Percentiles rank a stretch among this genome's conserved stretches.
Conservation (phyloP, 805 yeast species). For the Yarrowia hollandica region DNA sequence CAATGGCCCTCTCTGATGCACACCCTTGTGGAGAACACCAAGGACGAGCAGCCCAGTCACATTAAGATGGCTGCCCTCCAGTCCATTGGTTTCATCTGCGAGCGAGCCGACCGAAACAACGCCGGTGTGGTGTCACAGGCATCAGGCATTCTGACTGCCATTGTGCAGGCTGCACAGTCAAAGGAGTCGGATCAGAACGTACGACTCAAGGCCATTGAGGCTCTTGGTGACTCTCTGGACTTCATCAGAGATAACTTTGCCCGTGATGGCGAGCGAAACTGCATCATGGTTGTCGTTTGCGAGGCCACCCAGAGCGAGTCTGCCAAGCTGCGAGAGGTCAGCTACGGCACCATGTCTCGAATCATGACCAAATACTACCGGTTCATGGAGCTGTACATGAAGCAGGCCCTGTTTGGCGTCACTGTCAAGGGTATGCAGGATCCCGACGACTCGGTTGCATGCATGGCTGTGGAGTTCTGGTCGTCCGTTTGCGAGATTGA, state of each 20-base stretch:
- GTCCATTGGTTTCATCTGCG: conserved; percentile 95
- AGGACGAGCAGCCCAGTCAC: conserved; percentile 69
- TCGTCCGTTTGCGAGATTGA: conserved; percentile 99
- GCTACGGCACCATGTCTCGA: conserved; percentile 91
- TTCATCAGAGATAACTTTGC: conserved; percentile 87
- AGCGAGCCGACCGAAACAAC: conserved; percentile 81
- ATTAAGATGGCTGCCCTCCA: conserved; percentile 84
- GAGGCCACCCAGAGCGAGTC: conserved; percentile 94
- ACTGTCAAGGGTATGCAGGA: conserved; percentile 90
- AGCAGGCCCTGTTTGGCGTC: conserved; percentile 86
- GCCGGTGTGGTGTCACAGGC: conserved; percentile 79
- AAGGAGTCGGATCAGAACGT: conserved; percentile 74
- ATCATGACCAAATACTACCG: conserved; percentile 87
- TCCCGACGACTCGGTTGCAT: conserved; percentile 78
- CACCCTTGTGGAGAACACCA: conserved; percentile 82
- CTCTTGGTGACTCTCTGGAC: conserved; percentile 85
- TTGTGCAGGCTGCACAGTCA: conserved; percentile 92
- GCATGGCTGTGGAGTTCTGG: conserved; percentile 99
- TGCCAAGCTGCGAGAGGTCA: conserved; percentile 83
- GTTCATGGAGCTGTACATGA: conserved; percentile 94
- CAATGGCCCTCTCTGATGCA: conserved; percentile 89
- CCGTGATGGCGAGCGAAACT: conserved; percentile 92
- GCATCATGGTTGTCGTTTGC: conserved; percentile 97
- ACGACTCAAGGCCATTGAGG: conserved; percentile 86
- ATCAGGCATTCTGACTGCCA: conserved; percentile 89